Evolutionary conservation across 2,329 filamentous ascomycete genomes (phyloP).

Genomic region (Paracamarosporium sp.): DNA sequence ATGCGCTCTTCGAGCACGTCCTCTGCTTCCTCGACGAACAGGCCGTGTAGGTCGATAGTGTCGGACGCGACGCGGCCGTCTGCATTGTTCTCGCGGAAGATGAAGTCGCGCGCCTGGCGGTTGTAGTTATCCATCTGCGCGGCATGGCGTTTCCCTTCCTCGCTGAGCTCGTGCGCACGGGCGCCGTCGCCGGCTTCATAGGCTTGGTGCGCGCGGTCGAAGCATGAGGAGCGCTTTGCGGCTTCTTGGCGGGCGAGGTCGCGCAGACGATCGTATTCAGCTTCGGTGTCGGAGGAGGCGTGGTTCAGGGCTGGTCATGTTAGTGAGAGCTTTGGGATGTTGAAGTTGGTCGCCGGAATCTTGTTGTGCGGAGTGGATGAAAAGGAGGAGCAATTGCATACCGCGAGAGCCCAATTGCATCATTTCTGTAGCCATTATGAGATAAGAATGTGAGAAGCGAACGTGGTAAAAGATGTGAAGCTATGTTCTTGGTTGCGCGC

Average conservation of each 20-base stretch:
- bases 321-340: neutral
- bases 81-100: conserved; percentile 95
- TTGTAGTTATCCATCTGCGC: conserved; percentile 88
- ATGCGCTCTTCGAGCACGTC: conserved; percentile 88
- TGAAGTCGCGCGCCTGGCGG: conserved; percentile 87
- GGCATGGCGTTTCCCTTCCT: conserved; percentile 85
- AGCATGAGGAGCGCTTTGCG: conserved; percentile 77
- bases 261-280: conserved; percentile 90
- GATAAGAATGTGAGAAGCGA: conserved; percentile 14
- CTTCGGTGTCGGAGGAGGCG: conserved; percentile 60
- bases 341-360: too few relatives aligned
- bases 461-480: conserved; percentile 1
- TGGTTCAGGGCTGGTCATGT: conserved; percentile 41
- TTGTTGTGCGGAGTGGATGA: neutral
- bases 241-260: conserved; percentile 83
- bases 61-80: conserved; percentile 75
- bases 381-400: conserved; percentile 16
- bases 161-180: conserved; percentile 80
- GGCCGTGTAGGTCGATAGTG: conserved; percentile 92
- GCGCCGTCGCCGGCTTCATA: conserved; percentile 85
- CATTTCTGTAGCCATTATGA: conserved; percentile 43
- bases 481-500: conserved; percentile 7
- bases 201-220: conserved; percentile 72
- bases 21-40: conserved; percentile 94
- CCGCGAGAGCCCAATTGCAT: conserved; percentile 43